Conservation (phyloP, 345 rosid genomes). For the Sonneratia alba region DNA sequence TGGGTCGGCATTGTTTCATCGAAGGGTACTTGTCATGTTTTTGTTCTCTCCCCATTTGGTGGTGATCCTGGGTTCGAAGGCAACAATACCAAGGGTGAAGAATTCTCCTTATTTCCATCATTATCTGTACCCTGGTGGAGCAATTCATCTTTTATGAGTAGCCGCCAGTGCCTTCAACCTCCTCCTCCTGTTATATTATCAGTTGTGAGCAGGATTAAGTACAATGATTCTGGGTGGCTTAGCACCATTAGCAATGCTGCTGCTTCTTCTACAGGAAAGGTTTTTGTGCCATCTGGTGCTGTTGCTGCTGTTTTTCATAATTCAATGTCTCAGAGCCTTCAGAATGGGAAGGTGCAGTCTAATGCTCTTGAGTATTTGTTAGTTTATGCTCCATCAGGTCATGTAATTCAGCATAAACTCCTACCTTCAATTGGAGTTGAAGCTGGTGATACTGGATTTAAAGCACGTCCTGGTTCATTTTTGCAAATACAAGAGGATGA, state of each 20-base stretch:
- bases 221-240: slow-evolving; percentile 90
- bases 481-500: slow-evolving; percentile 51
- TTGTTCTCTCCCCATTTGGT: slow-evolving; percentile 71
- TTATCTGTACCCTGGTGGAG: slow-evolving; percentile 79
- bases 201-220: slow-evolving; percentile 87
- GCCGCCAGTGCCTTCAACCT: slow-evolving; percentile 43
- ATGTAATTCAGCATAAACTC: slow-evolving; percentile 59
- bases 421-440: slow-evolving; percentile 37
- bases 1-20: slow-evolving; percentile 92
- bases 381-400: slow-evolving; percentile 62
- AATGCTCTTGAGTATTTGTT: slow-evolving; percentile 46
- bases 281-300: slow-evolving; percentile 60
- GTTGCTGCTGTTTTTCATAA: slow-evolving; percentile 57
- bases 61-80: slow-evolving; percentile 64
- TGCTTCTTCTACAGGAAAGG: slow-evolving; percentile 50
- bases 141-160: slow-evolving; percentile 38
- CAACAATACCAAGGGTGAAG: slow-evolving; percentile 41
- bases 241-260: slow-evolving; percentile 73
- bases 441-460: slow-evolving; percentile 23
- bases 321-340: slow-evolving; percentile 27
- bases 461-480: slow-evolving; percentile 29
- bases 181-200: slow-evolving; percentile 69
- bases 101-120: slow-evolving; percentile 44
- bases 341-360: slow-evolving; percentile 19
- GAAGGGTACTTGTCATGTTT: slow-evolving; percentile 93